A percentile compares a stretch with the other conserved stretches of the same genome.
phyloP scores from a whole-genome alignment of 78 protist species.

The Dictyostelium capitatum region DNA sequence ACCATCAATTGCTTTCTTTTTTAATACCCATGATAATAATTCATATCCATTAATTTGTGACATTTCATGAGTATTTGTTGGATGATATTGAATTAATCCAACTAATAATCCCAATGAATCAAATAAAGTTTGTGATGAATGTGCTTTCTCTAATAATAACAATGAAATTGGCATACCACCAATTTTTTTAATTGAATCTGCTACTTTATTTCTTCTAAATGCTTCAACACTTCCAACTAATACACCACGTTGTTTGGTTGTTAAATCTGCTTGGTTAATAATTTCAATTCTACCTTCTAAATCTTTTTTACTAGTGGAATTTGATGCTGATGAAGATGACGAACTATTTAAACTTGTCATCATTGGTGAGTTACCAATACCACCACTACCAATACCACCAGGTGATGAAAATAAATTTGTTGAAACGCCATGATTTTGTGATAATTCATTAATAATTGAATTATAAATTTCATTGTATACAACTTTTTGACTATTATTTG shows the following conservation, averaged over 20 bases:
- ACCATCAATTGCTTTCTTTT: background rate
- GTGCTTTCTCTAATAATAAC: constrained; percentile 50
- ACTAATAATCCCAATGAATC: constrained; percentile 52
- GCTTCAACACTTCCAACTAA: constrained; percentile 61
- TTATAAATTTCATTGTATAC: constrained; percentile 19
- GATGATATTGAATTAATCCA: constrained; percentile 66
- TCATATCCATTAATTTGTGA: constrained; percentile 67
- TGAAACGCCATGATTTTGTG: background rate
- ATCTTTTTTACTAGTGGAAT: background rate
- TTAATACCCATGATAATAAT: constrained; percentile 47
- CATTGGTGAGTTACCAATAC: constrained; percentile 4
- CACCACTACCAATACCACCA: background rate
- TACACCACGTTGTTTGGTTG: constrained; percentile 39
- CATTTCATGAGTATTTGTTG: constrained; percentile 80
- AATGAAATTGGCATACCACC: constrained; percentile 82
- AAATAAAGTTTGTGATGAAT: constrained; percentile 12
- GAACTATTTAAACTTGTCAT: background rate
- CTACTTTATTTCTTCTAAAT: constrained; percentile 67
- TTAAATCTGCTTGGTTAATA: constrained; percentile 62
- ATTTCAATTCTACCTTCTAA: constrained; percentile 40
- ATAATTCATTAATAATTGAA: background rate
- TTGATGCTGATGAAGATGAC: background rate
- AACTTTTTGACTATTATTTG: constrained; percentile 24
- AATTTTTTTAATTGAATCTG: constrained; percentile 63
- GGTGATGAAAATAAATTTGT: background rate